Evolutionary conservation across 106 monocot species (phyloP), one percentile per base, ranked within the genome.

Genomic region (Acorus gramineus): DNA sequence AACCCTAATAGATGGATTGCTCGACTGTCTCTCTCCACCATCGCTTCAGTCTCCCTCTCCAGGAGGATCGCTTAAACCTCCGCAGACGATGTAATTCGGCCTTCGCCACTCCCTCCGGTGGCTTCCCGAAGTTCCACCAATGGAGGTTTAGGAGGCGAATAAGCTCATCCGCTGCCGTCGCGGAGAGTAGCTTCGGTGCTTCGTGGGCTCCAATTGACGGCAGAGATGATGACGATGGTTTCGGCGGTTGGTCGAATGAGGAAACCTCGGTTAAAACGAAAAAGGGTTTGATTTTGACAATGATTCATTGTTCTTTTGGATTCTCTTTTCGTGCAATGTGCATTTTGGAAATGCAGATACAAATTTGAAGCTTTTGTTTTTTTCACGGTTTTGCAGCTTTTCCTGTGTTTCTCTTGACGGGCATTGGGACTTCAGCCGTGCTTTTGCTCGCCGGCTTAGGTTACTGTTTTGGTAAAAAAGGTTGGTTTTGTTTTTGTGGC

Each of bases 241-340:
- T 76, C 44, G 84, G 84, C 49, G 84, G 84, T 9, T 84, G 79
- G 84, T 52, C 59, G 42, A 10, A 59, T 44, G 61, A 49, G 44
- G 51, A 65, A 11, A 42, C 55, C 50, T n/a, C 76, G 49, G 12
- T 42, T 9, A 65, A 71, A 45, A 54, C 49, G 7, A 52, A 50
- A 44, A 65, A 72, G 7, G 76, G 72, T 67, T 28, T 28, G 28
- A 28, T 28, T 28, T 28, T 28, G 5, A 53, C 2, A 8, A 28
- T 47, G 4, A 8, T 28, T 10, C 42, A 6, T 6, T 50, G 4
- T 8, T 8, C 14, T 11, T 71, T 46, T 6, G 4, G 2, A 3
- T 56, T 64, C 50, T 69, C 4, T 56, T 63, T 28, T 28, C 28
- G 28, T 28, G 28, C 28, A 28, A 28, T 28, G 28, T 28, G 28